Evolutionary conservation across 352 stramenopile genomes (phyloP).

Genomic region (Phytopythium sindhum): DNA sequence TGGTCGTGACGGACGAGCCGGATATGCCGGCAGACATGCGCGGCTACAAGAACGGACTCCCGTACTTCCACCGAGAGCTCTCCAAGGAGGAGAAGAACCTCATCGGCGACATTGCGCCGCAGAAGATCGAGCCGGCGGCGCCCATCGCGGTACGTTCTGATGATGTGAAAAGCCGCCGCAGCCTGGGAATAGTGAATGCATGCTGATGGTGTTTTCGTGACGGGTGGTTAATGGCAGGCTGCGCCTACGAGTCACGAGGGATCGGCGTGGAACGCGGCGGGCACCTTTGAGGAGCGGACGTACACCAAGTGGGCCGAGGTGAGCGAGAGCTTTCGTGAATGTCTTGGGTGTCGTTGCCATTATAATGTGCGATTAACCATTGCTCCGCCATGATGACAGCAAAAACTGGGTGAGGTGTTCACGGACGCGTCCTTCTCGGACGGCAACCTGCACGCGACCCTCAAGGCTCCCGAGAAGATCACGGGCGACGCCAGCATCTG

Average conservation of each 20-base stretch:
- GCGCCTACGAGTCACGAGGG: constrained; percentile 49
- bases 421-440: constrained; percentile 36
- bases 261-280: constrained; percentile 90
- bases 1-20: constrained; percentile 66
- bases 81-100: constrained; percentile 94
- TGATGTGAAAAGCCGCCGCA: too few relatives aligned
- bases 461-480: constrained; percentile 70
- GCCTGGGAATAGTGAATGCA: neutral
- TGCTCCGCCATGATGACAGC: constrained; percentile 13
- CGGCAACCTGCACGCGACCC: constrained; percentile 33
- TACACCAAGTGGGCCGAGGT: constrained; percentile 85
- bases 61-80: constrained; percentile 98
- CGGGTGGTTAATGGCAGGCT: constrained; percentile 5
- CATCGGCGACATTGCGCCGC: constrained; percentile 93
- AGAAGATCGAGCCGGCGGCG: constrained; percentile 68
- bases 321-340: neutral
- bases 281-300: constrained; percentile 89
- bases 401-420: constrained; percentile 63
- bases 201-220: neutral
- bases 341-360: neutral
- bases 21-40: constrained; percentile 57
- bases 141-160: constrained; percentile 22
- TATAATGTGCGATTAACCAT: neutral
- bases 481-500: constrained; percentile 85
- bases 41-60: constrained; percentile 83